phyloP scores from a whole-genome alignment of 108 stramenopile species.

The Discostella pseudostelligera region DNA sequence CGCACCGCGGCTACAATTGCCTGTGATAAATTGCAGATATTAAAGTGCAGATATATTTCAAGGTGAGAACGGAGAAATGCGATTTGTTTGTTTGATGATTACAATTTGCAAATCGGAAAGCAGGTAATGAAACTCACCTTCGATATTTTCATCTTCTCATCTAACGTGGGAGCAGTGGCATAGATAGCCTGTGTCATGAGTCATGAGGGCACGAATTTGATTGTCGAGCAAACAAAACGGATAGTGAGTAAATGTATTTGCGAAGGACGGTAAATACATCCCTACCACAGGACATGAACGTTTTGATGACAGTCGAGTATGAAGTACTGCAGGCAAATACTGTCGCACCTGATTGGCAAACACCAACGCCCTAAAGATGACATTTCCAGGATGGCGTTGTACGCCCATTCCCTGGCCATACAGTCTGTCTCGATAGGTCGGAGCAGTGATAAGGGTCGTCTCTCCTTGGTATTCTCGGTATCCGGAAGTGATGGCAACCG shows the following conservation, averaged over 20 bases:
- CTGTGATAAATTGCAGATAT: not conserved
- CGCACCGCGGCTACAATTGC: constrained; percentile 21
- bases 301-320: not conserved
- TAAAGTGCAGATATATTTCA: not conserved
- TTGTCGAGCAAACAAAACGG: not conserved
- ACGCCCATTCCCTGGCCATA: constrained; percentile 28
- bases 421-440: constrained; percentile 7
- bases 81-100: too few relatives aligned
- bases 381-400: constrained; percentile 31
- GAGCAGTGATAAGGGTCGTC: not conserved
- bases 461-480: not conserved
- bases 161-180: constrained; percentile 10
- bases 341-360: constrained; percentile 18
- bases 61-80: not conserved
- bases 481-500: too few relatives aligned
- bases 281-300: not conserved
- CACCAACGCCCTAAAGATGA: constrained; percentile 17
- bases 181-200: constrained; percentile 4
- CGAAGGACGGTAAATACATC: not conserved
- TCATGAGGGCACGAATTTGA: not conserved
- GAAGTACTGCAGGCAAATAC: not conserved
- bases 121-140: constrained; percentile 12
- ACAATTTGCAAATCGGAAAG: too few relatives aligned
- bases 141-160: constrained; percentile 22
- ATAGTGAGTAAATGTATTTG: not conserved